These are phyloP conservation scores for Quercus bicolor DNA, from an alignment of 306 rosid genomes.

Conservation along the genomic window DNA sequence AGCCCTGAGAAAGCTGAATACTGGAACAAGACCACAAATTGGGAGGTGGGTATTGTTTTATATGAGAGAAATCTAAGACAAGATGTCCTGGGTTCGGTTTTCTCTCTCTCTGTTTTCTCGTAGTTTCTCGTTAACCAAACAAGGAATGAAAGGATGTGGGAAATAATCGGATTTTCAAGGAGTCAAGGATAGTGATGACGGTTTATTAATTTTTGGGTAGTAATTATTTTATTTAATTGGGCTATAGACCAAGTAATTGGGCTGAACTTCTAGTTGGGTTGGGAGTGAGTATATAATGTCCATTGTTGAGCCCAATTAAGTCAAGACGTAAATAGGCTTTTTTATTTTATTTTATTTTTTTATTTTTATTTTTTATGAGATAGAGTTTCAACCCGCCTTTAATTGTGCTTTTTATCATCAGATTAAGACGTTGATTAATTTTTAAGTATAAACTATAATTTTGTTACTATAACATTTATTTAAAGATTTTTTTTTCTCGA, in stretches of 20 bases:
- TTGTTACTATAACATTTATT: no score
- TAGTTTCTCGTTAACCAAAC: neutral
- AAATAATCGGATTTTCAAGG: no score
- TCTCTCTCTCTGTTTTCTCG: neutral
- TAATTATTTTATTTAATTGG: neutral
- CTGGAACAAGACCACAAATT: neutral
- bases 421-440: accelerated
- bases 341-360: no score
- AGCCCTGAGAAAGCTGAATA: neutral
- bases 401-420: no score
- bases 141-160: neutral
- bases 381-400: no score
- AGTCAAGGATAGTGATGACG: neutral
- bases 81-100: neutral
- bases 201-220: no score
- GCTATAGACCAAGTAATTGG: neutral
- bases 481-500: no score
- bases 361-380: no score
- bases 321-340: no score
- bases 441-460: no score
- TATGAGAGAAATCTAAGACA: neutral
- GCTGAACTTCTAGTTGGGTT: neutral
- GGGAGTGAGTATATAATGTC: no score
- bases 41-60: neutral
- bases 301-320: no score